Base-by-base conservation (phyloP, 2,329 filamentous ascomycete species). In the Colletotrichum navitas region DNA sequence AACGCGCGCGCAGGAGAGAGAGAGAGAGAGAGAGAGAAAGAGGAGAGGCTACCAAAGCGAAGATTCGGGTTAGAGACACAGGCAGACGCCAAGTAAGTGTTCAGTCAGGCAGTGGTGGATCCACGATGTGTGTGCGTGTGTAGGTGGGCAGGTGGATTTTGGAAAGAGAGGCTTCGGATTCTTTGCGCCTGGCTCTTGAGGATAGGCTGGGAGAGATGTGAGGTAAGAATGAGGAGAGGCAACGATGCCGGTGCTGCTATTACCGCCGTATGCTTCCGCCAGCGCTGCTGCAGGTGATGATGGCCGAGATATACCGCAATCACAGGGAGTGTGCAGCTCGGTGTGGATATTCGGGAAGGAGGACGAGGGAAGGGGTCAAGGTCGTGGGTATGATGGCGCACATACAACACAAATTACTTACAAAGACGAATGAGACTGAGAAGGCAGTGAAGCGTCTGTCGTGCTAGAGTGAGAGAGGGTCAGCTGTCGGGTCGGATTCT, bases 401-500 rank as follows among this genome's bases (percentile, higher is more conserved):
- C 58, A 45, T 56, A 71, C 59, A 60, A 64, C 59, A 64, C 59
- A 59, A 68, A 58, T 64, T 39, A 71, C 68, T 71, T 68, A 71
- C 68, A 68, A 56, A 41, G 26, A 39, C 36, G 34, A 59, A 56
- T 56, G 52, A 21, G 51, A 49, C 58, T 32, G 64, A 51, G 58
- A 47, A 52, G 55, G 49, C 36, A 58, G 36, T 51, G 26, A 55
- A 52, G 26, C 41, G 58, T 63, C 58, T 34, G n/a, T 26, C 59
- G 52, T 32, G 51, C 68, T 68, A 68, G 68, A 71, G 60, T 64
- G 60, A 61, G 52, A 71, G 63, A 68, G 59, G 59, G 65, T 68
- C 60, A 68, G 68, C 60, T 68, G 51, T 63, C 68, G 65, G 65
- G 68, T 68, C 59, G 59, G 68, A 64, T 68, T 62, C 52, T 68